Base-by-base conservation (phyloP, 2,329 filamentous ascomycete genomes). In the Cylindrodendrum hubeiense region DNA sequence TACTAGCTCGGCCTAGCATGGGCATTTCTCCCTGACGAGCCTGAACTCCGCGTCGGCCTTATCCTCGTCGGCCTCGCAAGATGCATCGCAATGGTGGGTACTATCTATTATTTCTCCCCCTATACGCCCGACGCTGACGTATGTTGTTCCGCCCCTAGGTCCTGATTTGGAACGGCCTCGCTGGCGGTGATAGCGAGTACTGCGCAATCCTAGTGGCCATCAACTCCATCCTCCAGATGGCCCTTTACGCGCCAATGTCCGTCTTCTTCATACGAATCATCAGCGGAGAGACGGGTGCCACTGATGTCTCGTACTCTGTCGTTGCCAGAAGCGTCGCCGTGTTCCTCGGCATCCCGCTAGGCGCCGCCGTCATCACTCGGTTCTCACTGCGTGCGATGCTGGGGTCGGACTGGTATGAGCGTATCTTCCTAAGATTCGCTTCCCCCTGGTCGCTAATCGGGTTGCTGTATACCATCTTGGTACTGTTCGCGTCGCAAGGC, bases 401-500 rank as follows among this genome's bases (percentile, higher is more conserved):
- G 4, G 87, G 89, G 3, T 78, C 84, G 1, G 79, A 81, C 1
- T 91, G 87, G 83, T 97, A 94, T 76, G 85, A 93, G 39, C 76
- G 82, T 3, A 83, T 86, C 3, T 96, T 97, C 76, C 77, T 97
- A n/a, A 87, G 85, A 34, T 90, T 87, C 75, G 83, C 89, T 3
- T 87, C 89, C 0, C 94, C 94, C 0, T 91, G 89, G 85, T 95
- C 93, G 0, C 85, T 97, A 2, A 88, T 97, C 68, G 94, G 94
- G 0, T 85, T 98, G 5, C 82, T 97, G 1, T 97, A 95, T 82
- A 97, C 94, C 1, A 96, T 97, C 71, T 79, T 96, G 7, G 90
- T 97, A 1, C 85, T 97, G 2, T 97, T 97, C 76, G 94, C 92
- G 0, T 93, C 91, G 1, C 94, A 97, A 75, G 93, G 94, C 3